Conservation (phyloP, 768 basidiomycete species). For the Auriscalpium orientale region DNA sequence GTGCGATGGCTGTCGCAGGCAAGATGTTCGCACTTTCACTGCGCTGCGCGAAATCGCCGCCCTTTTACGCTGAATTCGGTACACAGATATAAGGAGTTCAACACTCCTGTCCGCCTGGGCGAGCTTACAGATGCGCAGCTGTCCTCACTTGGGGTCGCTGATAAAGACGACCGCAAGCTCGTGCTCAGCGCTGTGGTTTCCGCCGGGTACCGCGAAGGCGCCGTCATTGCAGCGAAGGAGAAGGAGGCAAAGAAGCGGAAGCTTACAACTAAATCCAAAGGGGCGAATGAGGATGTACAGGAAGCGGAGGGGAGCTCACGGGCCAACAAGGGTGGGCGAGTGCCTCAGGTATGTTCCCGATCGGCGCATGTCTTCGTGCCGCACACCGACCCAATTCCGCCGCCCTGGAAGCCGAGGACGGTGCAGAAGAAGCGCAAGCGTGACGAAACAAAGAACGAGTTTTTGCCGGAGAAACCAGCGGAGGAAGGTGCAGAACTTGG, state of each 20-base stretch:
- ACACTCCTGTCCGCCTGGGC: slow-evolving; percentile 49
- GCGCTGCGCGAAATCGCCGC: neutral
- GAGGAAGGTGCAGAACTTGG: slow-evolving; percentile 46
- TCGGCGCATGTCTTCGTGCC: too few species aligned
- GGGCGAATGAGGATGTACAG: slow-evolving; percentile 3
- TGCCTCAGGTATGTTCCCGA: slow-evolving; percentile 5
- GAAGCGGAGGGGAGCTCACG: neutral
- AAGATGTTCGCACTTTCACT: slow-evolving; percentile 23
- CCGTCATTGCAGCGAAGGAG: slow-evolving; percentile 3
- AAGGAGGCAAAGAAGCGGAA: slow-evolving; percentile 13
- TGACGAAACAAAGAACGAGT: slow-evolving; percentile 40
- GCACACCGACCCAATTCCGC: neutral
- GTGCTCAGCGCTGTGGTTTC: slow-evolving; percentile 54
- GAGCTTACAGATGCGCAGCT: slow-evolving; percentile 57
- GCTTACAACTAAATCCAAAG: slow-evolving; percentile 5
- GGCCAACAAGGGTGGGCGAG: neutral
- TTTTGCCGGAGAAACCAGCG: slow-evolving; percentile 42
- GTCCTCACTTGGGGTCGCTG: slow-evolving; percentile 45
- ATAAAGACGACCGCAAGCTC: slow-evolving; percentile 57
- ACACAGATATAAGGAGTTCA: slow-evolving; percentile 67
- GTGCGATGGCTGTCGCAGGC: slow-evolving; percentile 26
- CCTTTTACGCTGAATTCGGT: neutral
- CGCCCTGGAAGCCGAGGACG: slow-evolving; percentile 21
- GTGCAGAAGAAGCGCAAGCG: slow-evolving; percentile 44
- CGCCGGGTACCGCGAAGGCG: slow-evolving; percentile 43